These are phyloP conservation scores for Geoglossum glabrum DNA, from an alignment of 495 filamentous ascomycete genomes.

Conservation along the genomic window DNA sequence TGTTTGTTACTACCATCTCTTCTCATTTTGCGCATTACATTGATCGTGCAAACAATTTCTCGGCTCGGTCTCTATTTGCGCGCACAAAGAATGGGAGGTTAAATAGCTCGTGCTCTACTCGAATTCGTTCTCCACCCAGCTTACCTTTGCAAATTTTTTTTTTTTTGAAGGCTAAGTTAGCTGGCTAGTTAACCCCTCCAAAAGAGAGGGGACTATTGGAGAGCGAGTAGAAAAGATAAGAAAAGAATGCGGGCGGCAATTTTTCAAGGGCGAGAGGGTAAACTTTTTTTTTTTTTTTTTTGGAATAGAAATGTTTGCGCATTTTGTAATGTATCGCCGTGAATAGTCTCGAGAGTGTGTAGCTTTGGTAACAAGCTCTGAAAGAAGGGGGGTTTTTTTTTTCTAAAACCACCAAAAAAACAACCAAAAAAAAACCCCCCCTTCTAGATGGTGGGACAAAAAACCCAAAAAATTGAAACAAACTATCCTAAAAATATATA, in stretches of 20 bases:
- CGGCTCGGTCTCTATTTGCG: neutral
- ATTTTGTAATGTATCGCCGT: neutral
- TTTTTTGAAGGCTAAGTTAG: neutral
- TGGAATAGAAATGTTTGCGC: neutral
- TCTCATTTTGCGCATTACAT: no score
- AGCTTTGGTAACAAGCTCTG: no score
- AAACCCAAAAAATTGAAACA: no score
- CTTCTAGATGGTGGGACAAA: no score
- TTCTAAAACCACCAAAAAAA: no score
- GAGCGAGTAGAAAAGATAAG: neutral
- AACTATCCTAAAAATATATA: no score
- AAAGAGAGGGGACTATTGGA: neutral
- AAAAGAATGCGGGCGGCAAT: neutral
- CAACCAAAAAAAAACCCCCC: no score
- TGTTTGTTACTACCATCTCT: neutral
- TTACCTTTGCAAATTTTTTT: neutral
- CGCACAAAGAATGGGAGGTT: neutral
- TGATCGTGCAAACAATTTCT: no score
- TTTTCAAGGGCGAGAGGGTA: no score
- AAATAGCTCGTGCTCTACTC: neutral
- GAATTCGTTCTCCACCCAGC: neutral
- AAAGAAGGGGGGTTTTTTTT: neutral
- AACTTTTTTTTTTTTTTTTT: no score
- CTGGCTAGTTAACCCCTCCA: neutral
- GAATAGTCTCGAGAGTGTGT: neutral